These are phyloP conservation scores for Tuber microsphaerosporum DNA, from an alignment of 495 filamentous ascomycete genomes.

Conservation along the genomic window DNA sequence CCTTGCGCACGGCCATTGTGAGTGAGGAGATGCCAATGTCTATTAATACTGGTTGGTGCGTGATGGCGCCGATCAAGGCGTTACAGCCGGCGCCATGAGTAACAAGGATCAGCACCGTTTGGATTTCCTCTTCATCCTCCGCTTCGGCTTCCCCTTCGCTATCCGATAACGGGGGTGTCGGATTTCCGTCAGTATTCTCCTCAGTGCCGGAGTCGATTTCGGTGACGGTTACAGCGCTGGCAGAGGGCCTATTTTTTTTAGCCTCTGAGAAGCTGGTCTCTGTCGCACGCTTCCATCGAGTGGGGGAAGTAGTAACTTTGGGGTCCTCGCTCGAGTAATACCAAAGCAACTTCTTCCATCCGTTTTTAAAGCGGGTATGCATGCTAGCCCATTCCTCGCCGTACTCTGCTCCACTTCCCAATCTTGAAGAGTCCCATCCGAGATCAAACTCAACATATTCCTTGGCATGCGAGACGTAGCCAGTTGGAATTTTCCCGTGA, in stretches of 20 bases:
- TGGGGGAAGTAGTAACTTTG: constrained; percentile 42
- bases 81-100: constrained; percentile 98
- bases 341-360: constrained; percentile 73
- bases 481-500: constrained; percentile 71
- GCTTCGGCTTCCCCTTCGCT: constrained; percentile 28
- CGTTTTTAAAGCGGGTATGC: constrained; percentile 78
- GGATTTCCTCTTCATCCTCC: constrained; percentile 51
- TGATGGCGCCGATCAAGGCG: constrained; percentile 83
- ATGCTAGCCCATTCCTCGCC: constrained; percentile 93
- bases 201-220: constrained; percentile 15
- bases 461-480: constrained; percentile 86
- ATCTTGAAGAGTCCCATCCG: constrained; percentile 91
- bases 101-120: constrained; percentile 80
- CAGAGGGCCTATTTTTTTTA: not conserved
- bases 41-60: constrained; percentile 76
- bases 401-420: constrained; percentile 79
- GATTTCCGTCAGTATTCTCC: constrained; percentile 20
- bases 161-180: constrained; percentile 33
- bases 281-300: constrained; percentile 34
- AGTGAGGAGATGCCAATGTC: constrained; percentile 85
- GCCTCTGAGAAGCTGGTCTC: constrained; percentile 12
- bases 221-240: constrained; percentile 24
- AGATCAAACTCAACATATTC: constrained; percentile 79
- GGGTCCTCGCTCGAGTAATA: constrained; percentile 57
- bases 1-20: constrained; percentile 75